A percentile compares a stretch with the other conserved stretches of the same genome.
Evolutionary conservation across 164 flowering plant species (phyloP).

Genomic region (Pachysandra terminalis): DNA sequence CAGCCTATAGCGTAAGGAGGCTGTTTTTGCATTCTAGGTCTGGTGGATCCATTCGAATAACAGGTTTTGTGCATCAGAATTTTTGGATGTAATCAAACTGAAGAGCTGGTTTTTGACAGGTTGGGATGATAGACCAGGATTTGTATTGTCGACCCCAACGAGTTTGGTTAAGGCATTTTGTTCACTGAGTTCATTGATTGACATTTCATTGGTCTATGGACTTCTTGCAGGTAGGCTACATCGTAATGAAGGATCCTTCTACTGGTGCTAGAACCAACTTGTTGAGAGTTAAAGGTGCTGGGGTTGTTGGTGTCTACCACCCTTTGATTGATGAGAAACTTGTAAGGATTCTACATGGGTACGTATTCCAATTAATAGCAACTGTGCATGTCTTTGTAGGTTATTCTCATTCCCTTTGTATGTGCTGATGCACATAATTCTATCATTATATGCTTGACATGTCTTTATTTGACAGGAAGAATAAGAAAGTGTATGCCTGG

Average conservation of each 20-base stretch:
- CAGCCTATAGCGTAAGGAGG: neutral
- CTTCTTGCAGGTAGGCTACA: slow-evolving; percentile 77
- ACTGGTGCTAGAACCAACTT: slow-evolving; percentile 59
- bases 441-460: neutral
- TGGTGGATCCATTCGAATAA: neutral
- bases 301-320: slow-evolving; percentile 79
- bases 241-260: slow-evolving; percentile 74
- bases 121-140: too few species aligned
- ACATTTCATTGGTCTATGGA: neutral
- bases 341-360: slow-evolving; percentile 62
- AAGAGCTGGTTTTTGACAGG: too few species aligned
- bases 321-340: slow-evolving; percentile 72
- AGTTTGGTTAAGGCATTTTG: too few species aligned
- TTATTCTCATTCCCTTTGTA: neutral
- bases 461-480: slow-evolving; percentile 39
- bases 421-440: neutral
- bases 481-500: slow-evolving; percentile 89
- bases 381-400: neutral
- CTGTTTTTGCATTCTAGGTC: neutral
- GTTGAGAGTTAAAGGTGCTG: slow-evolving; percentile 70
- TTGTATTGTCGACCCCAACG: too few species aligned
- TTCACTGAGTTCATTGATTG: too few species aligned
- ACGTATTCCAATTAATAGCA: slow-evolving; percentile 13
- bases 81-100: too few species aligned
- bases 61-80: neutral